A percentile compares a stretch with the other conserved stretches of the same genome.
Evolutionary conservation across 768 basidiomycete genomes (phyloP).

Genomic region (Russula brevipes): DNA sequence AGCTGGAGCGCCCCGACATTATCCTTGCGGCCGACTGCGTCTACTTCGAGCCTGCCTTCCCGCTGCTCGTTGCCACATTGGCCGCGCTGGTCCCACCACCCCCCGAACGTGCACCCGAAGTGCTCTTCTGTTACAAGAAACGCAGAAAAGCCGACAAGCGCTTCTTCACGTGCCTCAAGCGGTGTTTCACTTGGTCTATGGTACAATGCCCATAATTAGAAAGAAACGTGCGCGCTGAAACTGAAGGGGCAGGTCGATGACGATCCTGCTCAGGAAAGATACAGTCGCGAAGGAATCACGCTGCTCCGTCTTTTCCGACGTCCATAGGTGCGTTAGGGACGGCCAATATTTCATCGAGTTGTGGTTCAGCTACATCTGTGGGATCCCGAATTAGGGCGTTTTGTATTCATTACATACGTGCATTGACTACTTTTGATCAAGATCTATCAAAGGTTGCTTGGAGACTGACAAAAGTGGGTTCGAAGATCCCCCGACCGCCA

Average conservation of each 20-base stretch:
- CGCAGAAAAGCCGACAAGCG: constrained; percentile 88
- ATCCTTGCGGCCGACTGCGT: constrained; percentile 93
- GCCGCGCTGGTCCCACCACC: constrained; percentile 46
- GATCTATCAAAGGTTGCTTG: not conserved
- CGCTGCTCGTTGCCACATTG: constrained; percentile 77
- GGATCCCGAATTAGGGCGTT: too few species aligned
- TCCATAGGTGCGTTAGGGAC: not conserved
- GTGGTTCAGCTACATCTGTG: not conserved
- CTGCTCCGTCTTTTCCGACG: constrained; percentile 45
- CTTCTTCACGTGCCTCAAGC: constrained; percentile 77
- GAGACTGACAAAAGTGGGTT: not conserved
- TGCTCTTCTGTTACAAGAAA: constrained; percentile 92
- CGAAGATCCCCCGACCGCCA: not conserved
- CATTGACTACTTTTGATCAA: not conserved
- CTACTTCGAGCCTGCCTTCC: constrained; percentile 91
- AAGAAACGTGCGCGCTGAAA: not conserved
- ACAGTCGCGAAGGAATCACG: constrained; percentile 62
- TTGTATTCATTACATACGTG: too few species aligned
- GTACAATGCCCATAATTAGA: constrained; percentile 34
- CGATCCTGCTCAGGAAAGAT: constrained; percentile 53
- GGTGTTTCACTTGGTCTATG: constrained; percentile 68
- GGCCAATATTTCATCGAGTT: not conserved
- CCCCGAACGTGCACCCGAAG: constrained; percentile 41
- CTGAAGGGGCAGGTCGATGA: constrained; percentile 46
- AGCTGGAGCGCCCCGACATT: constrained; percentile 47